phyloP scores from a whole-genome alignment of 139 green algal genomes.

The Closterium sp. region DNA sequence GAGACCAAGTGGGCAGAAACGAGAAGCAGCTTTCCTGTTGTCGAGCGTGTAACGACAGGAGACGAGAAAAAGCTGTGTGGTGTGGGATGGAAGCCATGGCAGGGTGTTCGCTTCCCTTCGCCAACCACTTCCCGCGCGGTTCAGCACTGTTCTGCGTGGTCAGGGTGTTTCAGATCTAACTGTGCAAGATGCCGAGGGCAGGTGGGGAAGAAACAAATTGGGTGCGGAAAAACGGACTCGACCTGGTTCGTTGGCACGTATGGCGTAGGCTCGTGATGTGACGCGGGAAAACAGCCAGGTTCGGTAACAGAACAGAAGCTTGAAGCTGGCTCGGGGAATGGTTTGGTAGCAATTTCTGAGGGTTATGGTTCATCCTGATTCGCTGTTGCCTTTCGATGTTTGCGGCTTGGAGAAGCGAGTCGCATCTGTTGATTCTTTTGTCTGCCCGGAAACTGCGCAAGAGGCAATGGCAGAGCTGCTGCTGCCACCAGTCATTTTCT shows the following conservation, averaged over 20 bases:
- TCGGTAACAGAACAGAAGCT: neutral
- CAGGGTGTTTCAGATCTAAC: neutral
- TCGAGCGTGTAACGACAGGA: neutral
- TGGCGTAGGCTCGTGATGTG: neutral
- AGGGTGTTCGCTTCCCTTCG: neutral
- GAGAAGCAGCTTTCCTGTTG: neutral
- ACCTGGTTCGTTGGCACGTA: neutral
- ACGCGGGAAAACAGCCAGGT: neutral
- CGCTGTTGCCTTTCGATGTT: neutral
- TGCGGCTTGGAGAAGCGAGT: neutral
- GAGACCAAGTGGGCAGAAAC: neutral
- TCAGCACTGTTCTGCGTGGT: neutral
- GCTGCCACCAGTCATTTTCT: neutral
- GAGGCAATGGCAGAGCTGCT: neutral
- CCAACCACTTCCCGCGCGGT: neutral
- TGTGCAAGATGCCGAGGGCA: neutral
- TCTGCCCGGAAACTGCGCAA: neutral
- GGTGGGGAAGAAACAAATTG: neutral
- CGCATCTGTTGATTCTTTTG: neutral
- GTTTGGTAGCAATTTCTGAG: neutral
- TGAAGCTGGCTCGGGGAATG: neutral
- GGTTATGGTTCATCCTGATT: neutral
- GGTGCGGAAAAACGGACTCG: neutral
- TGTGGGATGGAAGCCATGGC: neutral
- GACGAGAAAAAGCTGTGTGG: neutral